These are phyloP conservation scores for Dissoconium aciculare DNA, from an alignment of 2,329 filamentous ascomycete species.

Conservation along the genomic window DNA sequence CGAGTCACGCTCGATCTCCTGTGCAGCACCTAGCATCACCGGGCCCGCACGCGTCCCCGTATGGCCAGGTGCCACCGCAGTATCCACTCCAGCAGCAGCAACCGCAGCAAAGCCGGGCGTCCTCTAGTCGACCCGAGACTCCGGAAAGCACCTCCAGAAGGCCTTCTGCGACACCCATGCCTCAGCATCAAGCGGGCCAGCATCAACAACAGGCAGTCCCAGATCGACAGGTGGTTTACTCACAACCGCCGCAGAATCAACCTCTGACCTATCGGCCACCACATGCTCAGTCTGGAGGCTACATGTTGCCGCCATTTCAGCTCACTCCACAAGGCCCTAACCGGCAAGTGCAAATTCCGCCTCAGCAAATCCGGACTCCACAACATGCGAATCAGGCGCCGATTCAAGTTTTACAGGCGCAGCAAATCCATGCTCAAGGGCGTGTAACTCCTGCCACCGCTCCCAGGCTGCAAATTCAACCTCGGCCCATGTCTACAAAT, in stretches of 20 bases:
- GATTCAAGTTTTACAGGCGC: no score
- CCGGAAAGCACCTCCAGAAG: no score
- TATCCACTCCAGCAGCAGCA: slow-evolving; percentile 20
- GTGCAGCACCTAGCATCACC: slow-evolving; percentile 22
- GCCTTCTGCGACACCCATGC: no score
- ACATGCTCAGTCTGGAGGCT: slow-evolving; percentile 20
- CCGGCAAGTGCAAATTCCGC: slow-evolving; percentile 9
- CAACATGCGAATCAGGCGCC: no score
- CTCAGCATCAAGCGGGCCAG: slow-evolving; percentile 20
- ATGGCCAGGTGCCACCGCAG: slow-evolving; percentile 3
- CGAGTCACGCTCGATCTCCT: slow-evolving; percentile 16
- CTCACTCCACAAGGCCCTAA: slow-evolving; percentile 31
- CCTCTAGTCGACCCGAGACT: no score
- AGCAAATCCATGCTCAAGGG: no score
- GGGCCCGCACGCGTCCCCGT: slow-evolving; percentile 15
- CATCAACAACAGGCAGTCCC: slow-evolving; percentile 17
- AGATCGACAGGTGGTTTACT: slow-evolving; percentile 16
- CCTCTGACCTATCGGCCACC: slow-evolving; percentile 11
- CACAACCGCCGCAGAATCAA: slow-evolving; percentile 18
- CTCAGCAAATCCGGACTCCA: slow-evolving; percentile 5
- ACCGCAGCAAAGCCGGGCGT: slow-evolving; percentile 19
- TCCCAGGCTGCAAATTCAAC: slow-evolving; percentile 11
- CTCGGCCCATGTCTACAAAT: slow-evolving; percentile 11
- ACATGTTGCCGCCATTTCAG: slow-evolving; percentile 35
- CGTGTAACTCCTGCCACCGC: slow-evolving; percentile 15